A percentile compares a stretch with the other conserved stretches of the same genome.
Evolutionary conservation across 805 yeast species (phyloP).

Genomic region (Cyberlindnera euphorbiiphila): DNA sequence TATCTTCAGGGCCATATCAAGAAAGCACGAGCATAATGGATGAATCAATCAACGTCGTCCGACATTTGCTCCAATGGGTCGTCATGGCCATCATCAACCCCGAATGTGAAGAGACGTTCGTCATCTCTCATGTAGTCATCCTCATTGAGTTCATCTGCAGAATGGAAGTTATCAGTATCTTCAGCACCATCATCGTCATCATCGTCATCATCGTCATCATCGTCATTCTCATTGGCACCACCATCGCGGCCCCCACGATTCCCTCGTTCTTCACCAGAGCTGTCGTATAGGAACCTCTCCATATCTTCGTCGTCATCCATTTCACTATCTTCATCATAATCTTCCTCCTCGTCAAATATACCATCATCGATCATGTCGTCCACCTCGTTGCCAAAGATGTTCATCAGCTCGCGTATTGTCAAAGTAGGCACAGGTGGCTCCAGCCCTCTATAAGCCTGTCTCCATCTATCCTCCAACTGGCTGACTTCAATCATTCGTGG

Average conservation of each 20-base stretch:
- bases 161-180: not conserved
- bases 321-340: slow-evolving; percentile 13
- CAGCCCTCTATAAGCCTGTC: too few species aligned
- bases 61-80: slow-evolving; percentile 1
- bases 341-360: slow-evolving; percentile 9
- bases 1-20: too few species aligned
- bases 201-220: slow-evolving; percentile 15
- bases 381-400: not conserved
- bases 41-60: slow-evolving; percentile 7
- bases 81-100: not conserved
- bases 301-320: slow-evolving; percentile 25
- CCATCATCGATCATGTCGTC: not conserved
- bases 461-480: slow-evolving; percentile 16
- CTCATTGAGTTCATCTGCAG: not conserved
- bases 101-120: not conserved
- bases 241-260: too few species aligned
- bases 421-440: slow-evolving; percentile 20
- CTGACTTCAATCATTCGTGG: slow-evolving; percentile 14
- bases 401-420: slow-evolving; percentile 11
- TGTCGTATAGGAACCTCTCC: too few species aligned
- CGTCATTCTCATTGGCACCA: slow-evolving; percentile 24
- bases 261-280: too few species aligned
- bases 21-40: too few species aligned
- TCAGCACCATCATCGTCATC: slow-evolving; percentile 12
- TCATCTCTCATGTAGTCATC: not conserved